A percentile compares a stretch with the other conserved stretches of the same genome.
Conservation (phyloP, 2,329 filamentous ascomycete genomes). For the Aureobasidium melanogenum region DNA sequence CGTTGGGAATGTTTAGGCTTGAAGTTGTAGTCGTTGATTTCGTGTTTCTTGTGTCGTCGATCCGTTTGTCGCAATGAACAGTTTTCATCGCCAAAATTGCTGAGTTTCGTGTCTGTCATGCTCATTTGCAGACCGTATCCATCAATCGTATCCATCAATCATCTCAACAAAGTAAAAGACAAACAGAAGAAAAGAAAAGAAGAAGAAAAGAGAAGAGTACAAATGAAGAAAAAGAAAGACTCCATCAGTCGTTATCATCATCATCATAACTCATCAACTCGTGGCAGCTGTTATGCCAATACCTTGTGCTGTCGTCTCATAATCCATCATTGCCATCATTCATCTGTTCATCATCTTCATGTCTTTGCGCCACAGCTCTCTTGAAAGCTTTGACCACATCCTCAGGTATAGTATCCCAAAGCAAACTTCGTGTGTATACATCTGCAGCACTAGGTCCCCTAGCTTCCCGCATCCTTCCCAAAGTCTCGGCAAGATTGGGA, state of each 20-base stretch:
- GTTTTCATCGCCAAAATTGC: background rate
- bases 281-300: background rate
- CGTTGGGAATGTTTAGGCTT: background rate
- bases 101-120: background rate
- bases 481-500: slow-evolving; percentile 69
- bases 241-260: background rate
- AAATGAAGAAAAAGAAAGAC: background rate
- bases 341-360: slow-evolving; percentile 13
- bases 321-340: background rate
- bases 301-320: background rate
- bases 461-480: slow-evolving; percentile 66
- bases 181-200: background rate
- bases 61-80: background rate
- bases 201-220: background rate
- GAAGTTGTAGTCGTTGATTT: background rate
- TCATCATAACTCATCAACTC: background rate
- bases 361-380: slow-evolving; percentile 73
- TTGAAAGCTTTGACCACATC: slow-evolving; percentile 91
- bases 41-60: background rate
- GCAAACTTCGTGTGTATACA: slow-evolving; percentile 82
- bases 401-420: slow-evolving; percentile 88
- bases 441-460: slow-evolving; percentile 55
- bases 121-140: background rate
- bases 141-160: background rate
- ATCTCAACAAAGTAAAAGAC: background rate